phyloP scores from a whole-genome alignment of 495 filamentous ascomycete species.

The Trichoderma virens region DNA sequence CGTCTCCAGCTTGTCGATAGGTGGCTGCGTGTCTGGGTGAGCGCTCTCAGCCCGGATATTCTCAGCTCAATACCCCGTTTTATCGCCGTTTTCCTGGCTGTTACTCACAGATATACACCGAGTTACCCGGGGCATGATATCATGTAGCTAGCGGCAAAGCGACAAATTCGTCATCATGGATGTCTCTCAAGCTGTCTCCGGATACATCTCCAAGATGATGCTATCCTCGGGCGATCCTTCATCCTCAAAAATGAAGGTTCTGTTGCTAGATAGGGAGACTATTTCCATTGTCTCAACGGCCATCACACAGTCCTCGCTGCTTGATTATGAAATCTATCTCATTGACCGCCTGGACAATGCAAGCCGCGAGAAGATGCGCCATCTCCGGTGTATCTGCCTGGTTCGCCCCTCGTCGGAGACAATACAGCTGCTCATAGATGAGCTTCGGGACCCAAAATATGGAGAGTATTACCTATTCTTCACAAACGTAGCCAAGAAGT shows the following conservation, averaged over 20 bases:
- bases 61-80: too few relatives aligned
- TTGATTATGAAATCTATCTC: conserved; percentile 95
- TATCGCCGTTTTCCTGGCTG: too few relatives aligned
- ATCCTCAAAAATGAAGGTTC: conserved; percentile 92
- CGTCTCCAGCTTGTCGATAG: conserved; percentile 6
- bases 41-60: conserved; percentile 1
- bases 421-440: conserved; percentile 88
- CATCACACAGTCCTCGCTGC: conserved; percentile 89
- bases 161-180: conserved; percentile 57
- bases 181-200: conserved; percentile 80
- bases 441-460: conserved; percentile 92
- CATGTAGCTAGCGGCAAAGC: background rate
- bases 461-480: conserved; percentile 97
- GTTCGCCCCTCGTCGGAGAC: conserved; percentile 85
- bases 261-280: conserved; percentile 91
- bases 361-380: conserved; percentile 94
- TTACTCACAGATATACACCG: too few relatives aligned
- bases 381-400: conserved; percentile 89
- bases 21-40: conserved; percentile 2
- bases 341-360: conserved; percentile 91
- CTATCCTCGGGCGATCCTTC: conserved; percentile 65
- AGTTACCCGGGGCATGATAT: conserved; percentile 7
- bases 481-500: conserved; percentile 95
- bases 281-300: conserved; percentile 89
- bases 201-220: conserved; percentile 97